Conservation (phyloP, 306 rosid species). For the Castanospermum australe region DNA sequence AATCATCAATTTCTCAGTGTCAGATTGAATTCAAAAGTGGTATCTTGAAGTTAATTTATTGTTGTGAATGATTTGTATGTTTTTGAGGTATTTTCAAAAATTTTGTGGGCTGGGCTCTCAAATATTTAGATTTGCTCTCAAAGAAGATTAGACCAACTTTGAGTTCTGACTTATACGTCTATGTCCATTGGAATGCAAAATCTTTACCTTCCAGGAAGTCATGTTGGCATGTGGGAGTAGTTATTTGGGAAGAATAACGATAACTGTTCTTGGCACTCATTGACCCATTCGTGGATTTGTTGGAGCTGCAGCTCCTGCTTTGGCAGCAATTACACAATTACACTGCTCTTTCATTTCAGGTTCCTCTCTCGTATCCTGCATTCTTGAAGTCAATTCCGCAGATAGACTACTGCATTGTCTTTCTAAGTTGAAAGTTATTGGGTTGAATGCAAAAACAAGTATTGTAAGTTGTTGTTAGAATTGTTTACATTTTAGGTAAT, state of each 20-base stretch:
- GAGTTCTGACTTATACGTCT: background rate
- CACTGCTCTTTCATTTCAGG: background rate
- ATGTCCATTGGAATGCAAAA: background rate
- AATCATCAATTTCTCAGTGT: background rate
- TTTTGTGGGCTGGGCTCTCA: background rate
- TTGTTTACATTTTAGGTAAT: constrained; percentile 14
- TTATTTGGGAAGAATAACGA: constrained; percentile 16
- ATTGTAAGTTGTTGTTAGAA: constrained; percentile 8
- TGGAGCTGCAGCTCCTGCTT: background rate
- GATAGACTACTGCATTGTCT: constrained; percentile 20
- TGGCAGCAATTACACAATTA: background rate
- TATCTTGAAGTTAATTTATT: background rate
- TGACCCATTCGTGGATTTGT: background rate
- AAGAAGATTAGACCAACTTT: background rate
- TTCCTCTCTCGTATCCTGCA: background rate
- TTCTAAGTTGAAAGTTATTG: background rate
- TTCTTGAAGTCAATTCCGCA: background rate
- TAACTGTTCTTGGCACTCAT: background rate
- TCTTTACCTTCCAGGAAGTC: constrained; percentile 15
- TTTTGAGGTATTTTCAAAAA: background rate
- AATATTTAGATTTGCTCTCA: background rate
- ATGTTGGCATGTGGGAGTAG: constrained; percentile 28
- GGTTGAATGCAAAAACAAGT: constrained; percentile 12
- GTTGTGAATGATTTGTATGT: background rate
- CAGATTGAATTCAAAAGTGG: too few relatives aligned